Percentiles rank a stretch among this genome's conserved stretches.
These are phyloP conservation scores for Penicillium occitanis DNA, from an alignment of 2,329 filamentous ascomycete species.

Conservation along the genomic window DNA sequence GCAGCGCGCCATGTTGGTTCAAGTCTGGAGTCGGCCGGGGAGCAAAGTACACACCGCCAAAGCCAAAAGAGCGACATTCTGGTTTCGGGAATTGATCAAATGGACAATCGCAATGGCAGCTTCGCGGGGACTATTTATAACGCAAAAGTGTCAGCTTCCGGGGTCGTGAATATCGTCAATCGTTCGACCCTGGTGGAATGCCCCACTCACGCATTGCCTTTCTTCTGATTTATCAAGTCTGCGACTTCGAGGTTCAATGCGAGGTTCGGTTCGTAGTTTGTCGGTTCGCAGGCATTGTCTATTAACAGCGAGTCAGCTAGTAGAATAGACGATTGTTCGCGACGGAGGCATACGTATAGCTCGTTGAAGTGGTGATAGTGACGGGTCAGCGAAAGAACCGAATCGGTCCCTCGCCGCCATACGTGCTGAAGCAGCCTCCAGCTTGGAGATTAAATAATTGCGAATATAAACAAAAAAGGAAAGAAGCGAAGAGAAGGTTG, in stretches of 20 bases:
- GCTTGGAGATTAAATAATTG: conserved; percentile 40
- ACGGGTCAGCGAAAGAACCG: conserved; percentile 73
- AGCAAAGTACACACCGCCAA: conserved; percentile 58
- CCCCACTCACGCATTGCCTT: conserved; percentile 71
- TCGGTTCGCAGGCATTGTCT: conserved; percentile 91
- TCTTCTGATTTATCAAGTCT: conserved; percentile 96
- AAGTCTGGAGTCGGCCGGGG: conserved; percentile 16
- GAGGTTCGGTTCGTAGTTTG: conserved; percentile 97
- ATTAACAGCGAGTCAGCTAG: not conserved
- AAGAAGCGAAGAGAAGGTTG: conserved; percentile 1
- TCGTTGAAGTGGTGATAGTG: conserved; percentile 84
- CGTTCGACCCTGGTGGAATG: not conserved
- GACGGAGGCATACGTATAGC: conserved; percentile 67
- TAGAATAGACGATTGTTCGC: not conserved
- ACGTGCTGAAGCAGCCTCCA: conserved; percentile 95
- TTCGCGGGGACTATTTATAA: conserved; percentile 67
- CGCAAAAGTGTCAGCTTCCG: not conserved
- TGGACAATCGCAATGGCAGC: conserved; percentile 89
- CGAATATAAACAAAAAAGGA: conserved; percentile 21
- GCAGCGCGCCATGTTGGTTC: too few relatives aligned
- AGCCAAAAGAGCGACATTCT: conserved; percentile 88
- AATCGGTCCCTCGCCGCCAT: conserved; percentile 95
- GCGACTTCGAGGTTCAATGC: conserved; percentile 94
- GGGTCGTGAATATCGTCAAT: conserved; percentile 1
- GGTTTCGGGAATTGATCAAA: conserved; percentile 95